Percentiles rank a stretch among this genome's conserved stretches.
Evolutionary conservation across 148 eudicot species (phyloP).

Genomic region (Persicaria tinctoria): DNA sequence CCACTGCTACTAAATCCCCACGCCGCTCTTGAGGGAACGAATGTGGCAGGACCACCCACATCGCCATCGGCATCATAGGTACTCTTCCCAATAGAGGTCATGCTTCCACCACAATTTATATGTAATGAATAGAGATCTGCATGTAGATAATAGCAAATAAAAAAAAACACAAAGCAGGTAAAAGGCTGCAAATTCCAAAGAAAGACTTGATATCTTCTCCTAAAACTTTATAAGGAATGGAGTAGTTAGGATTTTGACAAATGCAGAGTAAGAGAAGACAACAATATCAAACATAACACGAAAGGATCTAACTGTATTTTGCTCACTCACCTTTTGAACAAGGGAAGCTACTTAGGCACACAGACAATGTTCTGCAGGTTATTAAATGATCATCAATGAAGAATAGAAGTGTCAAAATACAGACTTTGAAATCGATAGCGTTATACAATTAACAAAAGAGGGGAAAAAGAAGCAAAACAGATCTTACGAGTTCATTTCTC

Average conservation of each 20-base stretch:
- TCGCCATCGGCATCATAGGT: constrained; percentile 37
- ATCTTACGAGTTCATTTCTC: constrained; percentile 11
- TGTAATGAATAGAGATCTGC: constrained; percentile 43
- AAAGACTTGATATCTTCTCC: neutral
- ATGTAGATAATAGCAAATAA: neutral
- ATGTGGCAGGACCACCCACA: constrained; percentile 32
- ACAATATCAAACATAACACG: neutral
- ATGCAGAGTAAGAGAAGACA: neutral
- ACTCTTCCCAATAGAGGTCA: constrained; percentile 25
- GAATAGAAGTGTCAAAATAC: neutral
- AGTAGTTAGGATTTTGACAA: neutral
- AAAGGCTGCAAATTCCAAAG: neutral
- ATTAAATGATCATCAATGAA: constrained; percentile 4
- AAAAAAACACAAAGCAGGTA: neutral
- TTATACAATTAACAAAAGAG: neutral
- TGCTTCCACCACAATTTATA: constrained; percentile 56
- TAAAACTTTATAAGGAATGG: neutral
- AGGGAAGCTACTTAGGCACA: constrained; percentile 26
- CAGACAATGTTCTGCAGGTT: constrained; percentile 24
- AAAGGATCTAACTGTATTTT: no score
- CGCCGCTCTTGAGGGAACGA: constrained; percentile 20
- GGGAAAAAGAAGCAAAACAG: neutral
- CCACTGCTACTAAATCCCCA: constrained; percentile 75
- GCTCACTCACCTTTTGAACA: constrained; percentile 29
- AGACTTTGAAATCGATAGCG: neutral